Percentiles rank a stretch among this genome's conserved stretches.
Conservation (phyloP, 805 yeast genomes). For the Kodamaea kaohsiungensis region DNA sequence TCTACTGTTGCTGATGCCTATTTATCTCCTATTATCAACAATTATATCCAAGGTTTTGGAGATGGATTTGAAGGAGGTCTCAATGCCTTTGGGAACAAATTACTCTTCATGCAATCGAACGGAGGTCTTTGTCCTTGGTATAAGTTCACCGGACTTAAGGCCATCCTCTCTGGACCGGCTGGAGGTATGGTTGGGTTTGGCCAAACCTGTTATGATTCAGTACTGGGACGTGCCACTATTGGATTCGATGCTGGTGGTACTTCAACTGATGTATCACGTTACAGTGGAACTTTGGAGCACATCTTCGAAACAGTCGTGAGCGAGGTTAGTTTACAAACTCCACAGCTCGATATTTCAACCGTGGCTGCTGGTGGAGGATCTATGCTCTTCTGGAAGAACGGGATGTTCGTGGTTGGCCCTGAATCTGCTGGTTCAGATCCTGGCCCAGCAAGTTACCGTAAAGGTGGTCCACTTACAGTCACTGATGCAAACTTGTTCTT, state of each 20-base stretch:
- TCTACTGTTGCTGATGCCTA: conserved; percentile 48
- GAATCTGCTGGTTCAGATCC: conserved; percentile 44
- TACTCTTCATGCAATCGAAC: conserved; percentile 94
- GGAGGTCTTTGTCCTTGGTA: conserved; percentile 90
- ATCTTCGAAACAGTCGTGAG: conserved; percentile 48
- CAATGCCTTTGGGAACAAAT: conserved; percentile 47
- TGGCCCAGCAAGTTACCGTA: conserved; percentile 43
- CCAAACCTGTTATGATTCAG: conserved; percentile 64
- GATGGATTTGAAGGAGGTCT: conserved; percentile 44
- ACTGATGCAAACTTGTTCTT: conserved; percentile 40
- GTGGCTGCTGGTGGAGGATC: conserved; percentile 52
- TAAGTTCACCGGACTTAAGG: conserved; percentile 81
- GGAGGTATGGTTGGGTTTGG: conserved; percentile 97
- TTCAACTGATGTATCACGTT: conserved; percentile 47
- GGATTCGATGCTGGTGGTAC: conserved; percentile 50
- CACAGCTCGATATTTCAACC: conserved; percentile 45
- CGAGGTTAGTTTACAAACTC: conserved; percentile 45
- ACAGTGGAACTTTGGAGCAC: conserved; percentile 41
- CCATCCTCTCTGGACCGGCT: conserved; percentile 94
- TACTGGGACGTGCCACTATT: conserved; percentile 29
- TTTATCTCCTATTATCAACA: conserved; percentile 38
- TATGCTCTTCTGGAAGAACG: conserved; percentile 38
- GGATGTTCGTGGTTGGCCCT: conserved; percentile 42
- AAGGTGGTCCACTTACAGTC: conserved; percentile 41
- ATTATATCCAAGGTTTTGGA: conserved; percentile 38